These are phyloP conservation scores for Persicaria maculosa DNA, from an alignment of 148 eudicot species.

Conservation along the genomic window DNA sequence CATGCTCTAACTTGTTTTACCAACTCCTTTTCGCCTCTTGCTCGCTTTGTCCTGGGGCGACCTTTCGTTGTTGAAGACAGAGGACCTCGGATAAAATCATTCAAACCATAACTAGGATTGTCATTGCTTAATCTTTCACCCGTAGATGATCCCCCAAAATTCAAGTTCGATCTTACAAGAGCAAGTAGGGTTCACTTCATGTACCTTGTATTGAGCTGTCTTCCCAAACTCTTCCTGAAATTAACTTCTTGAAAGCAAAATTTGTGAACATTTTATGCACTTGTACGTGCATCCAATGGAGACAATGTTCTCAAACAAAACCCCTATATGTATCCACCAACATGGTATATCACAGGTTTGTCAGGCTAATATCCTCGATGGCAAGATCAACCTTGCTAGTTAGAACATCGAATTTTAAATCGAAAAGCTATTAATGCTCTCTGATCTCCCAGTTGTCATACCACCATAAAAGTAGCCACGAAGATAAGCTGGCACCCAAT, in stretches of 20 bases:
- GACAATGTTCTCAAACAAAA: neutral
- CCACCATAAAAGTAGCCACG: neutral
- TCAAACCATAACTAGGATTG: neutral
- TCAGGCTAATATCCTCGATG: neutral
- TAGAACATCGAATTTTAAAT: neutral
- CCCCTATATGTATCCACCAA: neutral
- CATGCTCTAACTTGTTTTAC: neutral
- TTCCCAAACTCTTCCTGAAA: neutral
- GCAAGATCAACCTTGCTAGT: neutral
- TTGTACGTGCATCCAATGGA: neutral
- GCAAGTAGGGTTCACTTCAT: neutral
- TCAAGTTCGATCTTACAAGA: neutral
- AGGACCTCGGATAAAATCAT: neutral
- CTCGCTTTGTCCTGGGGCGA: neutral
- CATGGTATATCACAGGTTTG: neutral
- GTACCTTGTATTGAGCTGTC: neutral
- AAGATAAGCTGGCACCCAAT: neutral
- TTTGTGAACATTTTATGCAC: neutral
- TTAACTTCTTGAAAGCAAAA: neutral
- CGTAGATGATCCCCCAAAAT: neutral
- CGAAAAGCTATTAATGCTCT: neutral
- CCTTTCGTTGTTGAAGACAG: neutral
- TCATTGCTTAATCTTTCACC: neutral
- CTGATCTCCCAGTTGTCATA: neutral
- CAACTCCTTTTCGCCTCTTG: neutral